These are phyloP conservation scores for Sapria himalayana DNA, from an alignment of 345 rosid species.

Conservation along the genomic window DNA sequence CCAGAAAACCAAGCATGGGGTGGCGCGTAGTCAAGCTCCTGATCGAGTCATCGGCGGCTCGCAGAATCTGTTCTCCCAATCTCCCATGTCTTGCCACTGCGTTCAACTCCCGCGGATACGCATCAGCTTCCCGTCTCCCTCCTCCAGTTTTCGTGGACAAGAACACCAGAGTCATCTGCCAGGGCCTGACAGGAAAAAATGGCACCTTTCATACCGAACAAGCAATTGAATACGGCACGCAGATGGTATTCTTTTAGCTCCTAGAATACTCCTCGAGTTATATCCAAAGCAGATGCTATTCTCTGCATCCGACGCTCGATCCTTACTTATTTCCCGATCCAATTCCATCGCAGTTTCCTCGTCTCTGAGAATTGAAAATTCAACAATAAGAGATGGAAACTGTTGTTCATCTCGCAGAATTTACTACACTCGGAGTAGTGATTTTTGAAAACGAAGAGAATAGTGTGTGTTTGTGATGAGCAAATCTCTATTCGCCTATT, in stretches of 20 bases:
- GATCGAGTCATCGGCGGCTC: conserved; percentile 16
- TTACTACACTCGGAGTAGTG: no score
- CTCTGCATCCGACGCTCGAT: not conserved
- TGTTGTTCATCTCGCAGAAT: no score
- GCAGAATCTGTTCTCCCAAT: conserved; percentile 11
- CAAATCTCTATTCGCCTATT: no score
- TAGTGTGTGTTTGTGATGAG: no score
- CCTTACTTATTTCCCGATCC: no score
- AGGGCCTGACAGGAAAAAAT: conserved; percentile 90
- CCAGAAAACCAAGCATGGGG: not conserved
- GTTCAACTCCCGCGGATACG: conserved; percentile 24
- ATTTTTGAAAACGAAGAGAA: no score
- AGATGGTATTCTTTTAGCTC: conserved; percentile 41
- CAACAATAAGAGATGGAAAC: no score
- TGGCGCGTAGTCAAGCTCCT: conserved; percentile 12
- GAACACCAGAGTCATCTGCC: conserved; percentile 75
- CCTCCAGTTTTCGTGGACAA: conserved; percentile 92
- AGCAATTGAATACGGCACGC: conserved; percentile 94
- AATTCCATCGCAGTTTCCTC: no score
- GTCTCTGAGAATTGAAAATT: no score
- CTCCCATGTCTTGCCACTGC: conserved; percentile 3
- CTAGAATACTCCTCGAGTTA: no score
- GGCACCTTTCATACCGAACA: conserved; percentile 92
- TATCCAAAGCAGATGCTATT: no score
- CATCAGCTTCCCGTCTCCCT: conserved; percentile 29